Conservation (phyloP, 805 yeast species). For the Wickerhamiella cacticola region DNA sequence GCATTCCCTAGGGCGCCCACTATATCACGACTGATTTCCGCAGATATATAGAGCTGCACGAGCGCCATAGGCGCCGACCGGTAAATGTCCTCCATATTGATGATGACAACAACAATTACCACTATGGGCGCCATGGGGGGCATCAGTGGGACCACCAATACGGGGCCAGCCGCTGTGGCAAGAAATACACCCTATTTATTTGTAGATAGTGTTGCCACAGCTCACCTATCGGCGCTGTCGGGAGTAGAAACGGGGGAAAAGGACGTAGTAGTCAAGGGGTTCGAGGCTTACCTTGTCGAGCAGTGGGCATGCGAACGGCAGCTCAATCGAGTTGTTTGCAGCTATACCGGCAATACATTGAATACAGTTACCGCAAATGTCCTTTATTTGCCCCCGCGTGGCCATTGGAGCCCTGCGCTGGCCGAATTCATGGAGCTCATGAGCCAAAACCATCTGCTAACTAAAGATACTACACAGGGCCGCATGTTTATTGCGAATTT, state of each 20-base stretch:
- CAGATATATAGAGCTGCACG: conserved; percentile 79
- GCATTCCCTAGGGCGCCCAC: conserved; percentile 72
- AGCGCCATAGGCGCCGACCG: conserved; percentile 96
- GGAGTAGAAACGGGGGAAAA: conserved; percentile 30
- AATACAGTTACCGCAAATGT: conserved; percentile 52
- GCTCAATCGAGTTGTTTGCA: conserved; percentile 54
- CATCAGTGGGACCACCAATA: too few relatives aligned
- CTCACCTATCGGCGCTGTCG: conserved; percentile 22
- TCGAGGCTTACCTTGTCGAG: conserved; percentile 83
- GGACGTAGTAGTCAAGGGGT: conserved; percentile 49
- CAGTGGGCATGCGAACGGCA: conserved; percentile 81
- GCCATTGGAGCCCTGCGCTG: conserved; percentile 41
- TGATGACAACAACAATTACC: not conserved
- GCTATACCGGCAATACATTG: conserved; percentile 74
- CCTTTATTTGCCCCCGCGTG: conserved; percentile 40
- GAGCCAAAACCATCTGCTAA: conserved; percentile 50
- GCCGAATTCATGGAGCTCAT: conserved; percentile 55
- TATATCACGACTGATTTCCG: conserved; percentile 76
- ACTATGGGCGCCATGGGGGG: too few relatives aligned
- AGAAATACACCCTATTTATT: conserved; percentile 24
- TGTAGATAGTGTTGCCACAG: conserved; percentile 25
- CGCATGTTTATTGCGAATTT: conserved; percentile 67
- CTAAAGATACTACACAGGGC: conserved; percentile 51
- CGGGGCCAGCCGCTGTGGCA: too few relatives aligned
- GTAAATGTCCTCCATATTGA: conserved; percentile 19